Evolutionary conservation across 129 eudicot genomes (phyloP).

Genomic region (Flaveria trinervia): DNA sequence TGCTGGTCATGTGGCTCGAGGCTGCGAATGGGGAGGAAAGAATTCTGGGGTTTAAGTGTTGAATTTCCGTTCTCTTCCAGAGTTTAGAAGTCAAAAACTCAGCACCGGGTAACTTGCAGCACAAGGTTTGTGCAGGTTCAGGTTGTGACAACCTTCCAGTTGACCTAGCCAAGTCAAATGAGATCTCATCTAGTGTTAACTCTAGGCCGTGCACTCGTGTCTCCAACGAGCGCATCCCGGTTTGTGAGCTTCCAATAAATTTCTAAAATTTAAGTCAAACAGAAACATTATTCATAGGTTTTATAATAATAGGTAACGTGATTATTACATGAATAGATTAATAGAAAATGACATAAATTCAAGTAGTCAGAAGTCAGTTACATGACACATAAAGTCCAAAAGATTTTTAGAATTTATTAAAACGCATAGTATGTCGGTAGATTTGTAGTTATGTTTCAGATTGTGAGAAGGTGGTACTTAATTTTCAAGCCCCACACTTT

Average conservation of each 20-base stretch:
- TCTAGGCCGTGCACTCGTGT: conserved; percentile 89
- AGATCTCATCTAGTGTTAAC: conserved; percentile 76
- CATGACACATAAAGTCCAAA: background rate
- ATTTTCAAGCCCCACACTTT: conserved; percentile 38
- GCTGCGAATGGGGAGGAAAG: conserved; percentile 34
- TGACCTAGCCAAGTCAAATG: conserved; percentile 77
- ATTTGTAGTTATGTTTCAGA: conserved; percentile 22
- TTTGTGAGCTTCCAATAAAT: conserved; percentile 85
- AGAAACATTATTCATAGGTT: conserved; percentile 8
- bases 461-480: conserved; percentile 42
- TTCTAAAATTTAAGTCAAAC: conserved; percentile 38
- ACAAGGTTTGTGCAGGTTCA: conserved; percentile 43
- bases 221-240: conserved; percentile 71
- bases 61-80: conserved; percentile 63
- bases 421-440: conserved; percentile 29
- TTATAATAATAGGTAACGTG: background rate
- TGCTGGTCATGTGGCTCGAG: conserved; percentile 31
- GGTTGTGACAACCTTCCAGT: conserved; percentile 66
- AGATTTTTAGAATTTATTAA: conserved; percentile 6
- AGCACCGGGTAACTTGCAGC: conserved; percentile 86
- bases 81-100: conserved; percentile 67
- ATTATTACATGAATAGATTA: background rate
- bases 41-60: conserved; percentile 34
- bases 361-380: conserved; percentile 6
- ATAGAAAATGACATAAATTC: background rate